phyloP scores from a whole-genome alignment of 257 asterid genomes.

The Avicennia marina region DNA sequence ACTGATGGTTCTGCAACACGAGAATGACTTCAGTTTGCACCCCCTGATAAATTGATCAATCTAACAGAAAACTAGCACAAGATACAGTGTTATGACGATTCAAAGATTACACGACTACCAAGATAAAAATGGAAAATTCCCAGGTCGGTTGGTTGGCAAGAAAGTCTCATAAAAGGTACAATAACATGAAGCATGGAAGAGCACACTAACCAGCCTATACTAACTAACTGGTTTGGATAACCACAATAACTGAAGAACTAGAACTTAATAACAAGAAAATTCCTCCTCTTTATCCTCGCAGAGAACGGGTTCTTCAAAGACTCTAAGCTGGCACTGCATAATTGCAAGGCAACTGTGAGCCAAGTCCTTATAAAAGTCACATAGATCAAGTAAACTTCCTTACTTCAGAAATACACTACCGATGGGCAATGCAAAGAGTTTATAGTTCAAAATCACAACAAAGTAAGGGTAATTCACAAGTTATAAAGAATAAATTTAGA shows the following conservation, averaged over 20 bases:
- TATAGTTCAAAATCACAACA: too few relatives aligned
- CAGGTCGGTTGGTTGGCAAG: not conserved
- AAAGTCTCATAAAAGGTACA: conserved; percentile 3
- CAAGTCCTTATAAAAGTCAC: too few relatives aligned
- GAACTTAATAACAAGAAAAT: not conserved
- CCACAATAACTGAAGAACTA: not conserved
- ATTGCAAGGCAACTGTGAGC: not conserved
- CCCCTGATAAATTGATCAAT: not conserved
- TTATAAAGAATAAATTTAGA: too few relatives aligned
- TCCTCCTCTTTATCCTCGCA: not conserved
- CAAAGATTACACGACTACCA: not conserved
- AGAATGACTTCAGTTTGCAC: too few relatives aligned
- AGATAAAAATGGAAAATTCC: not conserved
- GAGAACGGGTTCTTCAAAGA: conserved; percentile 1
- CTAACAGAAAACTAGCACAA: not conserved
- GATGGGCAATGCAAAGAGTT: too few relatives aligned
- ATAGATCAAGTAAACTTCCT: too few relatives aligned
- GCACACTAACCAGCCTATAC: conserved; percentile 10
- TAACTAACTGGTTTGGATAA: not conserved
- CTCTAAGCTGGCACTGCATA: conserved; percentile 49
- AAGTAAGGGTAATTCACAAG: too few relatives aligned
- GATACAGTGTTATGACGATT: not conserved
- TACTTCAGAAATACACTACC: too few relatives aligned
- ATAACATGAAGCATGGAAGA: not conserved
- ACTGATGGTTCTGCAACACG: not conserved